phyloP scores from a whole-genome alignment of 345 rosid species.

The Dipteronia dyeriana region DNA sequence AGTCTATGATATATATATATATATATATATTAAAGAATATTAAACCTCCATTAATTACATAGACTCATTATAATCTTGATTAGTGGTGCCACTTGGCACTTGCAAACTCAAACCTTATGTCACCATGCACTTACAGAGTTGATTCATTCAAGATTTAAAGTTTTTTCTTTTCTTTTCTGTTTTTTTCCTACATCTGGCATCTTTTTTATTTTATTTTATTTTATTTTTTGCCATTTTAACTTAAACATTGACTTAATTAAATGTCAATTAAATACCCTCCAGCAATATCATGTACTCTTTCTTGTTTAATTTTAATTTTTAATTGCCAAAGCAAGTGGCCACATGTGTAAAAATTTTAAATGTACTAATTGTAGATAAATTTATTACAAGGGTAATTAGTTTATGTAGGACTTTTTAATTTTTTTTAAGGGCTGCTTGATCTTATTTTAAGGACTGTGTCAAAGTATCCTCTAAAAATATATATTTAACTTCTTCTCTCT shows the following conservation, averaged over 20 bases:
- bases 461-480: no score
- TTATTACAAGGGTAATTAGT: neutral
- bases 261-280: neutral
- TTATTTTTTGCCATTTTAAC: no score
- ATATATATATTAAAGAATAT: no score
- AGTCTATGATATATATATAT: no score
- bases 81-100: neutral
- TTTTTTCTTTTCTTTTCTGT: no score
- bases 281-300: neutral
- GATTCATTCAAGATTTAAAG: neutral
- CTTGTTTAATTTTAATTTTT: neutral
- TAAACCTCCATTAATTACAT: neutral
- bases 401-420: neutral
- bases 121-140: neutral
- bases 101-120: neutral
- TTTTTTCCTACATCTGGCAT: neutral
- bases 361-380: neutral
- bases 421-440: no score
- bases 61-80: neutral
- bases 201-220: no score
- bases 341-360: neutral
- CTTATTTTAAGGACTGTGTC: neutral
- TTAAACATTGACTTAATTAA: neutral
- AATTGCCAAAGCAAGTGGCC: neutral
- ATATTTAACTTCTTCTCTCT: no score